Base-by-base conservation (phyloP, 805 yeast species). In the Candida germanica region DNA sequence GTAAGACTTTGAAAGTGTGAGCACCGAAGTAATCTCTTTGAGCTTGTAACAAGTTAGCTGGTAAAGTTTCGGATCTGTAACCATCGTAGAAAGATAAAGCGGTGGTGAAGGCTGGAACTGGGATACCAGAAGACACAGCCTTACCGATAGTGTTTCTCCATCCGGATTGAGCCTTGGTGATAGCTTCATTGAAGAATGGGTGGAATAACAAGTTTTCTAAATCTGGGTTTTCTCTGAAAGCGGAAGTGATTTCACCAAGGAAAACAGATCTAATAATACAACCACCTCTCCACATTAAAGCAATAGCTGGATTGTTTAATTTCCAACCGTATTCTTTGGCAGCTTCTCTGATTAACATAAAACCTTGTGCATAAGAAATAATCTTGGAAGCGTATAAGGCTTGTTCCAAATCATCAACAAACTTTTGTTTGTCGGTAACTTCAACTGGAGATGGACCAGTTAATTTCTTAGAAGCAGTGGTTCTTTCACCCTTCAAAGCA, bases 11-110 rank as follows among this genome's bases (percentile, higher is more conserved):
- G 88, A 93, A 91, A 60, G 98, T 93, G 80, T 91, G 98, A 50
- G 98, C 98, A 73, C 98, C 98, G 60, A 91, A 91, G 87, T 88
- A 91, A 69, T 91, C 98, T 79, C 98, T 87, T 80, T 91, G 98
- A 59, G 98, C 98, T 77, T 91, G 98, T 65, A 91, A 77, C 71
- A 91, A 78, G 83, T 91, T 91, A 51, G 98, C 98, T 61, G 98
- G 98, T 61, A 89, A 75, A 66, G 83, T 79, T 48, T 79, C 95
- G 43, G 96, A 83, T 81, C 98, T 84, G 87, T 86, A 89, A 69
- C 98, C 98, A 65, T 91, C 98, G 79, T 87, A 93, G 88, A 91
- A 91, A 40, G 96, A 73, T 69, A 91, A 77, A 55, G 98, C 98
- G 49, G 98, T 88, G 47, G 95, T 68, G 80, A 89, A 88, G 54